Conservation (phyloP, 2,329 filamentous ascomycete species). For the Alternaria burnsii region DNA sequence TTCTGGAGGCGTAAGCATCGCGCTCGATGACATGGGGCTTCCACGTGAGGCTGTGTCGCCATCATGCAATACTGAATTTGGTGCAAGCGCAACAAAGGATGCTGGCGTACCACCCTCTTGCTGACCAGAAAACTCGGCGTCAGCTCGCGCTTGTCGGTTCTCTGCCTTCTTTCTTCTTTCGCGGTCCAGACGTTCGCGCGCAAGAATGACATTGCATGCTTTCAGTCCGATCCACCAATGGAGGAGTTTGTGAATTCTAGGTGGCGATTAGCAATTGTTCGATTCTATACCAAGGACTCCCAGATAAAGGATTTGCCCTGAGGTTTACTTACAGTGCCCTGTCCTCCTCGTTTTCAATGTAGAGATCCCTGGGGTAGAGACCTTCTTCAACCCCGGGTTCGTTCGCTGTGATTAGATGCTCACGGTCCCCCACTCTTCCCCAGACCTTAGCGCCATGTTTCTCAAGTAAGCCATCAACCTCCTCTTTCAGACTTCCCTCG, state of each 20-base stretch:
- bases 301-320: not conserved
- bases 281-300: not conserved
- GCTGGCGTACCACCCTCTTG: constrained; percentile 34
- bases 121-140: constrained; percentile 35
- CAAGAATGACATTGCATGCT: constrained; percentile 48
- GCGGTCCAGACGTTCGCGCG: constrained; percentile 46
- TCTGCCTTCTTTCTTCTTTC: constrained; percentile 48
- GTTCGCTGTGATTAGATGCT: constrained; percentile 45
- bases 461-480: constrained; percentile 41
- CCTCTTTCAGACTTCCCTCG: constrained; percentile 39
- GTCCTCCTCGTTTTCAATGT: constrained; percentile 45
- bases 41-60: constrained; percentile 38
- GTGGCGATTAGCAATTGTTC: constrained; percentile 18
- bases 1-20: constrained; percentile 43
- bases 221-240: constrained; percentile 51
- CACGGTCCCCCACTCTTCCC: constrained; percentile 41
- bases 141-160: constrained; percentile 38
- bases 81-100: constrained; percentile 42
- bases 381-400: constrained; percentile 44
- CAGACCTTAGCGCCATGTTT: constrained; percentile 47
- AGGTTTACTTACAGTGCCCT: constrained; percentile 35
- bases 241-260: constrained; percentile 45
- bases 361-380: constrained; percentile 44
- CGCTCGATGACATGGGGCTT: constrained; percentile 36
- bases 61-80: constrained; percentile 36